These are phyloP conservation scores for Penicillium crystallinum DNA, from an alignment of 495 filamentous ascomycete species.

Conservation along the genomic window DNA sequence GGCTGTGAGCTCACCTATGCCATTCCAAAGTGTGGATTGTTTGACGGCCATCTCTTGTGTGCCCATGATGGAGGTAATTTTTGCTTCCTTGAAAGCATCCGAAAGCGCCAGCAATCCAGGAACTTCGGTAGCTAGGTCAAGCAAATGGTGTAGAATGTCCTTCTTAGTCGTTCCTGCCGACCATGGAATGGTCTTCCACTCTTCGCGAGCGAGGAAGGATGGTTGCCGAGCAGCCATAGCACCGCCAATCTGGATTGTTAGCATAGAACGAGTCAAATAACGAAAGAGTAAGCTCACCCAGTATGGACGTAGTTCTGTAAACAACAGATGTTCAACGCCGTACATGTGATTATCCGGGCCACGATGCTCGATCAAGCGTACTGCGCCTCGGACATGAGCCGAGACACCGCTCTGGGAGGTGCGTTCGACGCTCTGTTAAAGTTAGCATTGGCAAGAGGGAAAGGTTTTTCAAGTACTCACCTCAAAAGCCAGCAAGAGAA, in stretches of 20 bases:
- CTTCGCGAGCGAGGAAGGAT: constrained; percentile 35
- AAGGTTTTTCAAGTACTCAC: constrained; percentile 5
- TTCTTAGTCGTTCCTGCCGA: constrained; percentile 36
- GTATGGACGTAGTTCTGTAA: constrained; percentile 41
- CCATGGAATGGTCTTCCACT: constrained; percentile 45
- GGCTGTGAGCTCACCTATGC: constrained; percentile 29
- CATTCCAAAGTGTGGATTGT: constrained; percentile 35
- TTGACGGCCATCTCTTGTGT: constrained; percentile 35
- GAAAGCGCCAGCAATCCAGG: constrained; percentile 30
- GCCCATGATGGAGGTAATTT: constrained; percentile 19
- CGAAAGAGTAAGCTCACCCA: constrained; percentile 28
- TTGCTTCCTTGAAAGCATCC: constrained; percentile 27
- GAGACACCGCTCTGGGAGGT: constrained; percentile 32
- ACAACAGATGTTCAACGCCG: constrained; percentile 42
- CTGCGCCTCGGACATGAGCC: constrained; percentile 39
- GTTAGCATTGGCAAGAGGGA: constrained; percentile 8
- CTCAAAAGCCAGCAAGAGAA: constrained; percentile 42
- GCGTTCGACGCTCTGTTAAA: constrained; percentile 34
- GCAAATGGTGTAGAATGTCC: constrained; percentile 38
- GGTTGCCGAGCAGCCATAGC: constrained; percentile 29
- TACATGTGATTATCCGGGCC: constrained; percentile 43
- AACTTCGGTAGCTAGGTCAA: constrained; percentile 39
- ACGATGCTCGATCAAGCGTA: constrained; percentile 41
- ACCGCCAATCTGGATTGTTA: constrained; percentile 28
- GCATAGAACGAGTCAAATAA: not conserved